Conservation (phyloP, 139 green algal species). For the Pleodorina starrii region DNA sequence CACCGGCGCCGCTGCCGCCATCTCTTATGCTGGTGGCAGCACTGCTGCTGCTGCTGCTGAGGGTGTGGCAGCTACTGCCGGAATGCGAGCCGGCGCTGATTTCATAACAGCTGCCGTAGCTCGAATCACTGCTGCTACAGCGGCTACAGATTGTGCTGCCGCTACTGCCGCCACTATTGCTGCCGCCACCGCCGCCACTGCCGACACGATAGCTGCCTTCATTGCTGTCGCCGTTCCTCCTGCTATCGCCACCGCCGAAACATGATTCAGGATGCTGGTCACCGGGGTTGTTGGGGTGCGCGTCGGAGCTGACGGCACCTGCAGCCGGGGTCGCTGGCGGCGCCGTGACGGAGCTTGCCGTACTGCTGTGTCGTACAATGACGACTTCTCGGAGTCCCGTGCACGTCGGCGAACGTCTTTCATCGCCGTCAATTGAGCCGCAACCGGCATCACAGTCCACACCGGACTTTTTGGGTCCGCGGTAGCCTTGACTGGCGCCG, state of each 20-base stretch:
- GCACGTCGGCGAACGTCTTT: background rate
- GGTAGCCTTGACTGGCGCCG: too few relatives aligned
- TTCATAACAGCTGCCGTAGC: too few relatives aligned
- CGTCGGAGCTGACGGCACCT: too few relatives aligned
- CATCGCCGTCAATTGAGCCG: background rate
- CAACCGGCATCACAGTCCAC: too few relatives aligned
- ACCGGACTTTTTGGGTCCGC: too few relatives aligned
- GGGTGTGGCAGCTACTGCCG: too few relatives aligned
- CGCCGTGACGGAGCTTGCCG: background rate
- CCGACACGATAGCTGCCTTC: background rate
- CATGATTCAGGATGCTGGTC: too few relatives aligned
- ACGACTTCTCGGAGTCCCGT: background rate
- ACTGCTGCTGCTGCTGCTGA: background rate
- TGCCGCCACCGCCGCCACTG: background rate
- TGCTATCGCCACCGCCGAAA: background rate
- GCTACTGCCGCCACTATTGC: background rate
- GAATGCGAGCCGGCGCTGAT: too few relatives aligned
- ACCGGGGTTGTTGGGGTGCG: too few relatives aligned
- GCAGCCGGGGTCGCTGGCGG: too few relatives aligned
- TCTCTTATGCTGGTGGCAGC: background rate
- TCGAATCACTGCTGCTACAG: background rate
- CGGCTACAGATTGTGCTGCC: conserved; percentile 2
- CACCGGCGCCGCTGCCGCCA: background rate
- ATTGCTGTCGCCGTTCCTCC: background rate
- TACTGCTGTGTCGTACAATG: conserved; percentile 14